Percentiles rank a stretch among this genome's conserved stretches.
Conservation (phyloP, 108 stramenopile species). For the Pseudonitzschia multiseries region DNA sequence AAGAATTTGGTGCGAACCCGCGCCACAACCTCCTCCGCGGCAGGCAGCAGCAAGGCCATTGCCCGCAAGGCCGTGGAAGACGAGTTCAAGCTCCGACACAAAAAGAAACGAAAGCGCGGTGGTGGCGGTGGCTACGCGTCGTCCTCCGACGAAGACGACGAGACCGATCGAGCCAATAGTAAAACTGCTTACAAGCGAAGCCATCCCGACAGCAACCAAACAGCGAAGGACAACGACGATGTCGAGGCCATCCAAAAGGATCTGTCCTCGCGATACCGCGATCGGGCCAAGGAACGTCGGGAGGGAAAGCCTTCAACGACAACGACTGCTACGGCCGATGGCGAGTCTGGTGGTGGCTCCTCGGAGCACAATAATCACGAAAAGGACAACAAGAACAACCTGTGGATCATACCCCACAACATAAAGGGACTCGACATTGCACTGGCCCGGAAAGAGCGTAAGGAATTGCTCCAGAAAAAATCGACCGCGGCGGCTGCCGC, state of each 20-base stretch:
- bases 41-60: constrained; percentile 60
- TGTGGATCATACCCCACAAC: neutral
- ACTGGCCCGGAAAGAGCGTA: constrained; percentile 72
- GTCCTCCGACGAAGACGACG: neutral
- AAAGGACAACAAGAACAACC: too few relatives aligned
- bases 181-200: too few relatives aligned
- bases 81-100: constrained; percentile 69
- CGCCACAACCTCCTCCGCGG: neutral
- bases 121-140: constrained; percentile 17
- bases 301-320: constrained; percentile 48
- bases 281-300: constrained; percentile 83
- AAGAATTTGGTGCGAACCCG: constrained; percentile 54
- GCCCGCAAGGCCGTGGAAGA: constrained; percentile 77
- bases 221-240: constrained; percentile 24
- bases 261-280: constrained; percentile 52
- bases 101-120: constrained; percentile 32
- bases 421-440: constrained; percentile 88
- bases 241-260: constrained; percentile 15
- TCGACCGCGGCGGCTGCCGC: neutral
- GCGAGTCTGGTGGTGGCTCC: too few relatives aligned
- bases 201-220: constrained; percentile 21
- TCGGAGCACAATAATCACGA: neutral
- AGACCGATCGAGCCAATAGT: constrained; percentile 20
- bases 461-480: constrained; percentile 14
- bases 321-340: neutral